Evolutionary conservation across 2,329 filamentous ascomycete genomes (phyloP).

Genomic region (Exophiala xenobiotica): DNA sequence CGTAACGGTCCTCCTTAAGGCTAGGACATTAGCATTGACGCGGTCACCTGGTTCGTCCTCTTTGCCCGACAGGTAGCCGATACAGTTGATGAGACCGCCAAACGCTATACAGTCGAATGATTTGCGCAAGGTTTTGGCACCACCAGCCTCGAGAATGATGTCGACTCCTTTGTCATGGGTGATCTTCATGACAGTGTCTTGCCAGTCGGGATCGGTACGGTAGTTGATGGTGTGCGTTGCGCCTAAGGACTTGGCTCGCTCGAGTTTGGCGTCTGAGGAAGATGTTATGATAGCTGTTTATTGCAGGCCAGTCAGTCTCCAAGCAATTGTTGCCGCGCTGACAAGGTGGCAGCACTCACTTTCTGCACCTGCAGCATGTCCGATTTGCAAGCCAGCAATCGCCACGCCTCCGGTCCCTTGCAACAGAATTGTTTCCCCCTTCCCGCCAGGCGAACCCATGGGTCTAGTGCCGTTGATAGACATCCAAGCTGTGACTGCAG

Average conservation of each 20-base stretch:
- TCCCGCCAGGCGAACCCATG: slow-evolving; percentile 43
- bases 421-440: slow-evolving; percentile 42
- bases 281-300: slow-evolving; percentile 49
- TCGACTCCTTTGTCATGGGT: slow-evolving; percentile 48
- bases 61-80: slow-evolving; percentile 25
- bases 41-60: slow-evolving; percentile 43
- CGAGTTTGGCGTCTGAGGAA: slow-evolving; percentile 52
- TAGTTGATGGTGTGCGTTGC: slow-evolving; percentile 53
- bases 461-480: slow-evolving; percentile 49
- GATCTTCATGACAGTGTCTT: slow-evolving; percentile 44
- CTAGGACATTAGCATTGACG: slow-evolving; percentile 60
- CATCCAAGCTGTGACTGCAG: slow-evolving; percentile 52
- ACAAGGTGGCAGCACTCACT: slow-evolving; percentile 45
- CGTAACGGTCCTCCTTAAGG: slow-evolving; percentile 52
- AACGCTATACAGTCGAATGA: slow-evolving; percentile 47
- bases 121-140: slow-evolving; percentile 44
- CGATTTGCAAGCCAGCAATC: slow-evolving; percentile 47
- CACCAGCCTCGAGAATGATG: slow-evolving; percentile 44
- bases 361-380: slow-evolving; percentile 47
- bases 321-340: too few relatives aligned
- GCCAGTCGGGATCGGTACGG: slow-evolving; percentile 47
- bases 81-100: slow-evolving; percentile 44
- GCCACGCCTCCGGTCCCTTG: slow-evolving; percentile 52
- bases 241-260: slow-evolving; percentile 40
- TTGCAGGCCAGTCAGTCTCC: slow-evolving; percentile 23